phyloP scores from a whole-genome alignment of 2,329 filamentous ascomycete species.

The Nigrograna mackinnonii region DNA sequence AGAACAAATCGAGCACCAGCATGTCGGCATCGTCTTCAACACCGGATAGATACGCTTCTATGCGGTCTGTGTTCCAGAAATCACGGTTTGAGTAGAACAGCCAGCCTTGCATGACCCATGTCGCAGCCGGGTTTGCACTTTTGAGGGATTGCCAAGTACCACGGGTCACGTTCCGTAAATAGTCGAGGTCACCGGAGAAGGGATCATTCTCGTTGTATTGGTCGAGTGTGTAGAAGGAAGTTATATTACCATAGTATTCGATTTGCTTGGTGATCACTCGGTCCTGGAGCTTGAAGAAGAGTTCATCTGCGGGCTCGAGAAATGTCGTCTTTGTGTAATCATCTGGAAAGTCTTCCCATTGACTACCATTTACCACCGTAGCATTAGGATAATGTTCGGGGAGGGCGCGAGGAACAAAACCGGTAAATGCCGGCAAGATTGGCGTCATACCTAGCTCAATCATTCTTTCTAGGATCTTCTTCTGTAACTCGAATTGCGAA shows the following conservation, averaged over 20 bases:
- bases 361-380: constrained; percentile 47
- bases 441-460: constrained; percentile 58
- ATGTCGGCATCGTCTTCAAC: constrained; percentile 49
- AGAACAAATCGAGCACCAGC: constrained; percentile 56
- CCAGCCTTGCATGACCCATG: constrained; percentile 59
- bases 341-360: constrained; percentile 47
- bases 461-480: constrained; percentile 55
- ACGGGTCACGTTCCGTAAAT: constrained; percentile 47
- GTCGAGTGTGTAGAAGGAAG: constrained; percentile 54
- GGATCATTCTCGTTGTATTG: constrained; percentile 59
- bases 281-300: constrained; percentile 49
- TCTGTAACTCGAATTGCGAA: constrained; percentile 52
- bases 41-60: constrained; percentile 55
- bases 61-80: constrained; percentile 51
- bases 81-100: constrained; percentile 50
- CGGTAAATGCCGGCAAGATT: constrained; percentile 55
- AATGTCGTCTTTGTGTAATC: constrained; percentile 53
- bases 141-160: constrained; percentile 54
- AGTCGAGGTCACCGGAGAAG: constrained; percentile 48
- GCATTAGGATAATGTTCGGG: constrained; percentile 48
- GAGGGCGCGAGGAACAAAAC: constrained; percentile 52
- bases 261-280: constrained; percentile 53
- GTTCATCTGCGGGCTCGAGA: constrained; percentile 50
- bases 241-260: constrained; percentile 52
- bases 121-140: constrained; percentile 50